Evolutionary conservation across 306 rosid species (phyloP).

Genomic region (Heteromeles arbutifolia): DNA sequence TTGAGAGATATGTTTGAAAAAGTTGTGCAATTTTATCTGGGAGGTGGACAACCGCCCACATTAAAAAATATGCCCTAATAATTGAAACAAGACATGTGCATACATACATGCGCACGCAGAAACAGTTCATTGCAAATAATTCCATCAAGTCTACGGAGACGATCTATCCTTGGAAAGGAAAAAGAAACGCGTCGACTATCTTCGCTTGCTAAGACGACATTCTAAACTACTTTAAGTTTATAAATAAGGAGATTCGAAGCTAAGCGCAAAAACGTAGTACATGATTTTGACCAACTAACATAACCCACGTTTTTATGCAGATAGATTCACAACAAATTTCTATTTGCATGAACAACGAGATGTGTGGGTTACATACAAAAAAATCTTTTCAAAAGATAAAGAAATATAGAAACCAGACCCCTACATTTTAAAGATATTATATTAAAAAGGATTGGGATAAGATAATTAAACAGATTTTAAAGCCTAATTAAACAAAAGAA

Average conservation of each 20-base stretch:
- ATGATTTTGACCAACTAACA: neutral
- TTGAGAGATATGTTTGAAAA: neutral
- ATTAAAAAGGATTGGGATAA: neutral
- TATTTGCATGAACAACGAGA: neutral
- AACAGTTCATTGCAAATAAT: neutral
- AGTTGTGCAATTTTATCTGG: neutral
- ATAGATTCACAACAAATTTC: neutral
- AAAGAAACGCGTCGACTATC: neutral
- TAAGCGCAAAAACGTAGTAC: neutral
- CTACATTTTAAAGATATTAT: neutral
- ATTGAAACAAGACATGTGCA: neutral
- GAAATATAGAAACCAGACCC: neutral
- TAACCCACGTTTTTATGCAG: neutral
- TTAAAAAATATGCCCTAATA: neutral
- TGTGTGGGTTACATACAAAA: neutral
- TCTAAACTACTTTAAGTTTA: too few relatives aligned
- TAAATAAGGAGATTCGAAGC: neutral
- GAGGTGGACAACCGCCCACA: neutral
- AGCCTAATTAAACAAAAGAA: neutral
- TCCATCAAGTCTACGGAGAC: neutral
- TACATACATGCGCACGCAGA: neutral
- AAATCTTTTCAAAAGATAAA: neutral
- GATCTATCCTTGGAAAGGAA: neutral
- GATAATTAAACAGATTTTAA: neutral
- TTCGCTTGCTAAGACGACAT: too few relatives aligned